Conservation (phyloP, 2,329 filamentous ascomycete species). For the Kalaharituber pfeilii region DNA sequence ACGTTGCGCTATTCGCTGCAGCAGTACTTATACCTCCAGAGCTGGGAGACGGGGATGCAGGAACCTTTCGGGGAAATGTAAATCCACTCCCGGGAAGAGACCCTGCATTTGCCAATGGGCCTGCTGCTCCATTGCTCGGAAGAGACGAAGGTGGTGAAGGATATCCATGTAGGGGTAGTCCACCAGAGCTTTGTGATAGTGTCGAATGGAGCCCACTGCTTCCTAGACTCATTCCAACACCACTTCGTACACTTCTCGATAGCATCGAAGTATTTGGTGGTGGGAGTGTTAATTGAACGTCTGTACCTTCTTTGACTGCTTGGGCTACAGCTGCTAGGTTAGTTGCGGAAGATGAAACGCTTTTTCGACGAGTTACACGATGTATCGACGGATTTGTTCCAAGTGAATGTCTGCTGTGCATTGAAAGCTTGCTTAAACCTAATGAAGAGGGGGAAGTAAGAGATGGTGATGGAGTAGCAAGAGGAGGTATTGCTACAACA, state of each 20-base stretch:
- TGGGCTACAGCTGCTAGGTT: conserved; percentile 62
- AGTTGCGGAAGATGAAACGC: conserved; percentile 57
- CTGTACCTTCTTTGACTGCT: conserved; percentile 47
- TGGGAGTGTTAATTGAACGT: conserved; percentile 40
- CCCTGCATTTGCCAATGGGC: background rate
- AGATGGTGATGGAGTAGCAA: background rate
- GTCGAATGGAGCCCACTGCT: conserved; percentile 24
- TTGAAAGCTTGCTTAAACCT: background rate
- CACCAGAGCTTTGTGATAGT: too few species aligned
- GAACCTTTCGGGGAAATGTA: background rate
- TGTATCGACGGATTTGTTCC: conserved; percentile 37
- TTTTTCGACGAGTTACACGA: conserved; percentile 83
- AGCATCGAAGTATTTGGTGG: conserved; percentile 41
- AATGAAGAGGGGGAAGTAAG: background rate
- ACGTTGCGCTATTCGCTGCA: conserved; percentile 28
- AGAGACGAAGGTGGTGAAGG: conserved; percentile 18
- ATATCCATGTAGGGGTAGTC: conserved; percentile 12
- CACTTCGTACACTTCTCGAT: conserved; percentile 39
- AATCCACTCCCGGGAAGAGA: background rate
- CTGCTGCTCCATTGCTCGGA: conserved; percentile 5
- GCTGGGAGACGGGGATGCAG: conserved; percentile 43
- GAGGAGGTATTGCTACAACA: background rate
- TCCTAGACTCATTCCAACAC: conserved; percentile 24
- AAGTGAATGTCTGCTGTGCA: conserved; percentile 27
- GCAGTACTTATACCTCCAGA: conserved; percentile 40